Conservation (phyloP, 768 basidiomycete genomes). For the Phaffia tasmanica region DNA sequence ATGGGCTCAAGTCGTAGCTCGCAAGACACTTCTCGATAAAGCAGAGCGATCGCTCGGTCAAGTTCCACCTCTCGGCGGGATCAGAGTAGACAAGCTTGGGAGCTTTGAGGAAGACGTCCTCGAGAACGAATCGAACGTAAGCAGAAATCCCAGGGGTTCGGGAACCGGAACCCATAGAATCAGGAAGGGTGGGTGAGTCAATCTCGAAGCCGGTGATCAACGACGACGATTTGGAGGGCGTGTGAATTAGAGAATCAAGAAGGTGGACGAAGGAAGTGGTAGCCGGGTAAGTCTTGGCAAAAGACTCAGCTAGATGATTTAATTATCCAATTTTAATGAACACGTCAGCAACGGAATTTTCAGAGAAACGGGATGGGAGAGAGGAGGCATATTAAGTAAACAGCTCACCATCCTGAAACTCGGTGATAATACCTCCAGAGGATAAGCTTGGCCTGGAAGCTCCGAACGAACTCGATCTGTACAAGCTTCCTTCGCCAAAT, state of each 20-base stretch:
- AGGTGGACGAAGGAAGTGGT: slow-evolving; percentile 80
- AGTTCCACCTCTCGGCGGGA: slow-evolving; percentile 70
- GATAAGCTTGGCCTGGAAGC: slow-evolving; percentile 50
- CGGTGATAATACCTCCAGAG: slow-evolving; percentile 60
- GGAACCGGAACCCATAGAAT: slow-evolving; percentile 66
- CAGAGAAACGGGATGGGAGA: too few relatives aligned
- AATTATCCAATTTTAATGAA: too few relatives aligned
- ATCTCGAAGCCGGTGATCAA: slow-evolving; percentile 48
- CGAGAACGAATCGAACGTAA: slow-evolving; percentile 74
- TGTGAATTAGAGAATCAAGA: slow-evolving; percentile 70
- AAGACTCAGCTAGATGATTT: slow-evolving; percentile 48
- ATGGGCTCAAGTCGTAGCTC: slow-evolving; percentile 64
- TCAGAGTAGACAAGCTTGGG: slow-evolving; percentile 61
- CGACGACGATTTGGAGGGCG: slow-evolving; percentile 49
- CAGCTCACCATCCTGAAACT: slow-evolving; percentile 55
- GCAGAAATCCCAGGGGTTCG: slow-evolving; percentile 69
- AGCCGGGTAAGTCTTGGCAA: slow-evolving; percentile 67
- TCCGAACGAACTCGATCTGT: slow-evolving; percentile 30
- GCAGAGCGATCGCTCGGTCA: slow-evolving; percentile 70
- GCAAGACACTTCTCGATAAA: slow-evolving; percentile 76
- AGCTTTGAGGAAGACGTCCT: slow-evolving; percentile 74
- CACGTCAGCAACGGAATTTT: too few relatives aligned
- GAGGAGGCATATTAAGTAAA: too few relatives aligned
- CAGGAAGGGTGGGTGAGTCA: slow-evolving; percentile 64
- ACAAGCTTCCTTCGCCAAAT: slow-evolving; percentile 37